A percentile compares a stretch with the other conserved stretches of the same genome.
phyloP scores from a whole-genome alignment of 768 basidiomycete species.

The Tylopilus balloui region DNA sequence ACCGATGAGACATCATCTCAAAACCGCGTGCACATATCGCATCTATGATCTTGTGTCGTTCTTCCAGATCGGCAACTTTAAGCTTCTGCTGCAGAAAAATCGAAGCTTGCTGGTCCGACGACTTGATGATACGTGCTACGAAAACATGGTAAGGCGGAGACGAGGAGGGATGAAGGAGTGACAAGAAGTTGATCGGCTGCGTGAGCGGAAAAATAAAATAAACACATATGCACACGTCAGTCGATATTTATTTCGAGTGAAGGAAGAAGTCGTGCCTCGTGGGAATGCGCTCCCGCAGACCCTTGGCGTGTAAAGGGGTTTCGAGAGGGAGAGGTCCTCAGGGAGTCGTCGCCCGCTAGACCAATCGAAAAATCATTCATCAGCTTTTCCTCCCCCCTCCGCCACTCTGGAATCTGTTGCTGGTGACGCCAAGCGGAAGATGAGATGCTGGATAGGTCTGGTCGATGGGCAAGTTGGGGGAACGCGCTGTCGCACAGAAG shows the following conservation, averaged over 20 bases:
- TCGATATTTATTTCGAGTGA: constrained; percentile 6
- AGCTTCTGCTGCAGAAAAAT: constrained; percentile 89
- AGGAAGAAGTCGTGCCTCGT: constrained; percentile 46
- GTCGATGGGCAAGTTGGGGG: constrained; percentile 23
- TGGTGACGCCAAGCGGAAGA: constrained; percentile 25
- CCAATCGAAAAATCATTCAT: constrained; percentile 22
- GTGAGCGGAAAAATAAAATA: neutral
- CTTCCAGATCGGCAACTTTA: constrained; percentile 75
- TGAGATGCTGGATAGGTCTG: constrained; percentile 13
- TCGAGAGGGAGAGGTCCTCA: constrained; percentile 29
- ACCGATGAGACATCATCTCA: constrained; percentile 93
- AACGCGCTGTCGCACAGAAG: constrained; percentile 32
- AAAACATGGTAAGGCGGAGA: constrained; percentile 81
- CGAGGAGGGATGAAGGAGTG: constrained; percentile 78
- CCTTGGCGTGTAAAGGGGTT: constrained; percentile 25
- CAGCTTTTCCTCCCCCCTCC: constrained; percentile 33
- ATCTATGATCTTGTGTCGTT: constrained; percentile 79
- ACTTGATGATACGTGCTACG: constrained; percentile 82
- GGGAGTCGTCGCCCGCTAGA: constrained; percentile 25
- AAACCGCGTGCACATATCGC: constrained; percentile 81
- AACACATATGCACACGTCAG: constrained; percentile 12
- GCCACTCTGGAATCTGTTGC: constrained; percentile 41
- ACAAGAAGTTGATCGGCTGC: constrained; percentile 87
- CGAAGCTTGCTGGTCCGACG: constrained; percentile 85
- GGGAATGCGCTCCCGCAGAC: constrained; percentile 28